A percentile compares a stretch with the other conserved stretches of the same genome.
phyloP scores from a whole-genome alignment of 2,329 filamentous ascomycete species.

The Ambrosiella cleistominuta region DNA sequence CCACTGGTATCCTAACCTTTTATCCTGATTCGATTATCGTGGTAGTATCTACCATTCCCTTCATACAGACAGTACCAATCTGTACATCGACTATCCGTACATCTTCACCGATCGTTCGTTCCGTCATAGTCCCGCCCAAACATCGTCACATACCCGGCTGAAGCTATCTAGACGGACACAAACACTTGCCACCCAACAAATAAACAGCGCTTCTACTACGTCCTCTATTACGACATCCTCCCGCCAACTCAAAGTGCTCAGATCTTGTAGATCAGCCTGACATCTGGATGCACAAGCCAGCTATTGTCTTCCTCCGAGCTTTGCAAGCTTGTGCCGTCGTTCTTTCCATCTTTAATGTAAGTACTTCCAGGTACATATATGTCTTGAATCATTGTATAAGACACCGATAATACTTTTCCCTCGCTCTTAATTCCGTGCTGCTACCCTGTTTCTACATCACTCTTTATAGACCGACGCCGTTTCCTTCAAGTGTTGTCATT shows the following conservation, averaged over 20 bases:
- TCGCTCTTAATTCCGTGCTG: neutral
- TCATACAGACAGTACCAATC: neutral
- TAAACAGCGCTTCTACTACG: neutral
- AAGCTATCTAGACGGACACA: too few species aligned
- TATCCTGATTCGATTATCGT: neutral
- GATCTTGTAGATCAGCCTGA: neutral
- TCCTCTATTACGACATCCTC: neutral
- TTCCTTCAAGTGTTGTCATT: neutral
- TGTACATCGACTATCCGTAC: too few species aligned
- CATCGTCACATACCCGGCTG: too few species aligned
- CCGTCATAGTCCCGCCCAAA: too few species aligned
- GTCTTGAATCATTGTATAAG: neutral
- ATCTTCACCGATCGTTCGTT: too few species aligned
- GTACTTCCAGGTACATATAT: neutral
- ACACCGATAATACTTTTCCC: neutral
- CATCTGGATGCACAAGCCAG: neutral
- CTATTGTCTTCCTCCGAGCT: neutral
- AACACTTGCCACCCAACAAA: neutral
- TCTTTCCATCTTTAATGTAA: neutral
- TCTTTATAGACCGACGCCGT: neutral
- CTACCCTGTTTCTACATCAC: neutral
- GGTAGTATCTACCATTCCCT: neutral
- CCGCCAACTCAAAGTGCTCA: neutral
- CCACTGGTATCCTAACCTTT: neutral
- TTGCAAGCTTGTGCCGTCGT: neutral